Base-by-base conservation (phyloP, 371 early-diverging fungal genomes). In the Mortierella sp. region DNA sequence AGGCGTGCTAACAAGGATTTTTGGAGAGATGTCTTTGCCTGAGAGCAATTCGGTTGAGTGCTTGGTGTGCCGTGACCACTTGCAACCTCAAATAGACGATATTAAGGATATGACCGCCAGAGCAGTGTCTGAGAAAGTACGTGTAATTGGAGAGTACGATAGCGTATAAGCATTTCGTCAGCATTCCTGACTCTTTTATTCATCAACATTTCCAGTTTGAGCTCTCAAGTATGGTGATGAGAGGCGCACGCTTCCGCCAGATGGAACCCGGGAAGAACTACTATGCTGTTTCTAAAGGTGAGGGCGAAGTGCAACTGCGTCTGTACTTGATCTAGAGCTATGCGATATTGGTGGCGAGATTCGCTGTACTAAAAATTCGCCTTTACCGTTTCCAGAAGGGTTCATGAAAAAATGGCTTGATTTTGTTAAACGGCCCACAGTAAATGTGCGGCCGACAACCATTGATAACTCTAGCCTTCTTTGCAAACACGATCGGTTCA, bases 81-180 rank as follows among this genome's bases (percentile, higher is more conserved):
- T 62, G 26, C 67, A 72, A 10, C 62, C 71, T 16, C 49, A 71
- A 0, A 1, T 66, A 2, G 54, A 64, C 4, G 40, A 16, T 39
- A 24, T 28, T 24, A 58, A 67, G 47, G 69, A 72, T 2, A 5
- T 66, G 32, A 11, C 52, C 1, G 62, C 62, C 22, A 62, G 54
- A 43, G 83, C 77, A 10, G 39, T 70, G 2, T 63, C 62, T 22
- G 83, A 81, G 24, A 81, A 81, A 66, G 83, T 81, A 72, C 0
- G n/a, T 51, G 18, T n/a, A 3, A 18, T n/a, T 51, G n/a, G n/a
- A 43, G 14, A 43, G 35, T 35, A 8, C 6, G 22, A 18, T 20
- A 28, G 4, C 3, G n/a, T 5, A 18, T 45, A 43, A 24, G 8
- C 9, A 35, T n/a, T 22, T 18, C 9, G n/a, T 51, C 51, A n/a